These are phyloP conservation scores for Musa acuminata DNA, from an alignment of 176 grass and related monocot genomes.

Conservation along the genomic window DNA sequence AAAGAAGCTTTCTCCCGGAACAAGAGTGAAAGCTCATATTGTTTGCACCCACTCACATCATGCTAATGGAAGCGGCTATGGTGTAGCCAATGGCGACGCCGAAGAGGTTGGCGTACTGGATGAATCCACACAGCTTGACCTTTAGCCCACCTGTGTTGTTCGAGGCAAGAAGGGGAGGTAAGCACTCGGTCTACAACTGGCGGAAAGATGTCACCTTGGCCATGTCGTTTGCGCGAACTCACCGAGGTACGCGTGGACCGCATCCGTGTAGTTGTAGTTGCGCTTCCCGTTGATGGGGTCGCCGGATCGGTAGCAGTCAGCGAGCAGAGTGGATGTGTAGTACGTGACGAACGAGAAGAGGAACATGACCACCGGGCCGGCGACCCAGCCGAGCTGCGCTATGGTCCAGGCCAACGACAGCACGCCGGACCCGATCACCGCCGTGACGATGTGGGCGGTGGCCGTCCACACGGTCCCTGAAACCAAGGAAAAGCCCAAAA, in stretches of 20 bases:
- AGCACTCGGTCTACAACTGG: not conserved
- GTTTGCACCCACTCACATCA: constrained; percentile 25
- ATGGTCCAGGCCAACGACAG: too few relatives aligned
- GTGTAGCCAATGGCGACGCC: constrained; percentile 85
- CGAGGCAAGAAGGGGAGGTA: not conserved
- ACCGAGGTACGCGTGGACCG: constrained; percentile 77
- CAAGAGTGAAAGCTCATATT: not conserved
- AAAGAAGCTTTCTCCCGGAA: not conserved
- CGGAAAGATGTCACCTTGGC: not conserved
- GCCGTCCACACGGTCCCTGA: constrained; percentile 25
- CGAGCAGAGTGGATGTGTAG: constrained; percentile 56
- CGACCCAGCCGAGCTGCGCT: too few relatives aligned
- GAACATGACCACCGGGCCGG: constrained; percentile 27
- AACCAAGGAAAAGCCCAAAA: not conserved
- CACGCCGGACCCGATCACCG: too few relatives aligned
- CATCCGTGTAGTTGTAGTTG: constrained; percentile 74
- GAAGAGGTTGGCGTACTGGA: constrained; percentile 65
- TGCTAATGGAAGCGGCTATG: constrained; percentile 75
- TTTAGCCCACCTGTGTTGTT: constrained; percentile 25
- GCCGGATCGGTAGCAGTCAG: constrained; percentile 75
- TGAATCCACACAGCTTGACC: constrained; percentile 46
- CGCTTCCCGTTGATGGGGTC: constrained; percentile 58
- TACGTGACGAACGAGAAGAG: constrained; percentile 67
- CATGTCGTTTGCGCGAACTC: not conserved
- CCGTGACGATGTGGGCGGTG: too few relatives aligned